These are phyloP conservation scores for Diplodia scrobiculata DNA, from an alignment of 2,329 filamentous ascomycete species.

Conservation along the genomic window DNA sequence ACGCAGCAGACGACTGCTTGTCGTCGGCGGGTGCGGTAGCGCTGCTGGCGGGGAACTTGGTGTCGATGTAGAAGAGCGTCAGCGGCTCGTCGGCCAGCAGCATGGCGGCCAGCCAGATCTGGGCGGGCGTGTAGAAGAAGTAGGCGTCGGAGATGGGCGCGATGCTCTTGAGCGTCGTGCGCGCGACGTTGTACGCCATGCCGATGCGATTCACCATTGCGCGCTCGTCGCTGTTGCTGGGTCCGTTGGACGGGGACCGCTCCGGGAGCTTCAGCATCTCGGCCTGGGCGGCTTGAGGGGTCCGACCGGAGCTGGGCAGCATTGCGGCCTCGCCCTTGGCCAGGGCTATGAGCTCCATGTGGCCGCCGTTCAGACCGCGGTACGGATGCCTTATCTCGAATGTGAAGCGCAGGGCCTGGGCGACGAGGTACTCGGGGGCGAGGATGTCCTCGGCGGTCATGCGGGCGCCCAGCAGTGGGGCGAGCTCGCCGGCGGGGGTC, in stretches of 20 bases:
- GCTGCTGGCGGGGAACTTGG: conserved; percentile 44
- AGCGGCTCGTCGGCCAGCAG: conserved; percentile 72
- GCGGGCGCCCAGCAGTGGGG: conserved; percentile 62
- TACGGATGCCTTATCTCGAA: conserved; percentile 93
- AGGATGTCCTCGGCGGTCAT: conserved; percentile 77
- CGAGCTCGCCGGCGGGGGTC: conserved; percentile 67
- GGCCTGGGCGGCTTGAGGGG: conserved; percentile 35
- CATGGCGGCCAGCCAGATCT: conserved; percentile 86
- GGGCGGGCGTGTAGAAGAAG: conserved; percentile 90
- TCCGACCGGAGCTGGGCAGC: conserved; percentile 32
- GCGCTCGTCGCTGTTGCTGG: conserved; percentile 26
- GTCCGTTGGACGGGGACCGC: conserved; percentile 26
- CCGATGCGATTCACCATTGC: conserved; percentile 52
- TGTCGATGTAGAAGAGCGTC: conserved; percentile 50
- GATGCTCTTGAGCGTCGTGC: conserved; percentile 57
- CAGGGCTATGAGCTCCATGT: conserved; percentile 76
- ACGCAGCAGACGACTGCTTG: conserved; percentile 32
- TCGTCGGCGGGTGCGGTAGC: conserved; percentile 16
- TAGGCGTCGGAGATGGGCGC: conserved; percentile 92
- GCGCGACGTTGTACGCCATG: conserved; percentile 66
- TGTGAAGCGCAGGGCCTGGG: conserved; percentile 88
- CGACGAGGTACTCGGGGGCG: conserved; percentile 87
- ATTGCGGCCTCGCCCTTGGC: conserved; percentile 60
- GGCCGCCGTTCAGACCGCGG: conserved; percentile 78
- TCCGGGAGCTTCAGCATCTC: conserved; percentile 39